These are phyloP conservation scores for Tolypocladium inflatum DNA, from an alignment of 2,329 filamentous ascomycete genomes.

Conservation along the genomic window DNA sequence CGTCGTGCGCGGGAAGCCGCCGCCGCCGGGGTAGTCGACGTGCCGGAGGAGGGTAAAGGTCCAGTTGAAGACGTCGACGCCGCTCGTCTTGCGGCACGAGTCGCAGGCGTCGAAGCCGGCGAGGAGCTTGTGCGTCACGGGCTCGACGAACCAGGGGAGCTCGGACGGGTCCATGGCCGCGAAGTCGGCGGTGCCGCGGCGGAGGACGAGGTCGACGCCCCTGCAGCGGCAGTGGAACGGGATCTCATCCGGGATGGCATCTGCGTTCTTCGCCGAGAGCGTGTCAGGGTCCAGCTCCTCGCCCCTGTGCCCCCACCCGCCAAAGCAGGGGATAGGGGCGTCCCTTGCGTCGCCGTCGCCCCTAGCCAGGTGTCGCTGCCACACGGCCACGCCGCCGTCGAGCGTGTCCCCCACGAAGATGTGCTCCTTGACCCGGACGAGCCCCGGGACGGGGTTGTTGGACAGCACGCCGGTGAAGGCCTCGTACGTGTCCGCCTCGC, in stretches of 20 bases:
- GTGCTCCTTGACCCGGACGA: neutral
- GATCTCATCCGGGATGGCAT: constrained; percentile 11
- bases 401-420: neutral
- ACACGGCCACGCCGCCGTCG: neutral
- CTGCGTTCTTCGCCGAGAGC: neutral
- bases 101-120: constrained; percentile 34
- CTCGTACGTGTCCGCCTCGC: neutral
- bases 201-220: constrained; percentile 32
- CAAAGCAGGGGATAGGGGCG: neutral
- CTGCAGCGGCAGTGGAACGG: constrained; percentile 35
- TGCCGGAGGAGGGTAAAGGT: constrained; percentile 30
- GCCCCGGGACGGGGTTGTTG: neutral
- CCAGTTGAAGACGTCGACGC: constrained; percentile 35
- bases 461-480: neutral
- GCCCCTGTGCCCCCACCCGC: neutral
- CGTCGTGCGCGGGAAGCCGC: constrained; percentile 10
- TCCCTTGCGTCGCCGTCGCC: neutral
- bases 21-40: constrained; percentile 16
- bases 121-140: constrained; percentile 27
- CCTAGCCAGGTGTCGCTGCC: neutral
- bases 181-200: constrained; percentile 18
- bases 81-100: constrained; percentile 33
- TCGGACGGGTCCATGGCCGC: constrained; percentile 16
- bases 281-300: neutral
- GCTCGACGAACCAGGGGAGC: constrained; percentile 33